A percentile compares a stretch with the other conserved stretches of the same genome.
phyloP scores from a whole-genome alignment of 257 asterid genomes.

The Penstemon davidsonii region DNA sequence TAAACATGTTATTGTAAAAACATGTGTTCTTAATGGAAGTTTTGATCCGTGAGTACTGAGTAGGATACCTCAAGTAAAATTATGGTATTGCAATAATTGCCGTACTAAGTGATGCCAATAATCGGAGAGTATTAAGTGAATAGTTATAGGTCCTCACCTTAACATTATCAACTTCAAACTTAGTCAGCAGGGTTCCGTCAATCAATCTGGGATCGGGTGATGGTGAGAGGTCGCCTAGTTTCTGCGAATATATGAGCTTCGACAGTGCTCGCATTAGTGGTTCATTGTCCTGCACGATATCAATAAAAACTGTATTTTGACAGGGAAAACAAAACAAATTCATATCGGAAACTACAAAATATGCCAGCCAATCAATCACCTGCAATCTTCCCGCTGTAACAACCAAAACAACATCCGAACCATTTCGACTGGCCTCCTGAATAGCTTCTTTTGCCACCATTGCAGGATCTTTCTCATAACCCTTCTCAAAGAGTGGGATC shows the following conservation, averaged over 20 bases:
- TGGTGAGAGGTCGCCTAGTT: slow-evolving; percentile 88
- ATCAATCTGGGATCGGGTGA: slow-evolving; percentile 82
- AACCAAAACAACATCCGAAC: slow-evolving; percentile 94
- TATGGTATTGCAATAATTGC: too few species aligned
- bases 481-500: slow-evolving; percentile 99
- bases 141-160: slow-evolving; percentile 48
- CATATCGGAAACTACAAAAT: slow-evolving; percentile 10
- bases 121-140: too few species aligned
- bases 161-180: slow-evolving; percentile 91
- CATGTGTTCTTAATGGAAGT: too few species aligned
- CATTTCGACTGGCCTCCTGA: slow-evolving; percentile 79
- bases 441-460: slow-evolving; percentile 96
- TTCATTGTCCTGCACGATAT: slow-evolving; percentile 72
- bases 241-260: slow-evolving; percentile 81
- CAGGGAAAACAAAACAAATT: not conserved
- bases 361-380: slow-evolving; percentile 41
- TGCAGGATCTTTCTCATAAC: slow-evolving; percentile 98
- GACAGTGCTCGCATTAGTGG: slow-evolving; percentile 98
- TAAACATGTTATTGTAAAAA: too few species aligned
- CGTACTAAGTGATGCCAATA: too few species aligned
- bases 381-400: slow-evolving; percentile 99
- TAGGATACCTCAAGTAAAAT: too few species aligned
- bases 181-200: slow-evolving; percentile 92
- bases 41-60: too few species aligned
- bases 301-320: not conserved